Conservation (phyloP, 495 filamentous ascomycete genomes). For the Aspergillus wentii region DNA sequence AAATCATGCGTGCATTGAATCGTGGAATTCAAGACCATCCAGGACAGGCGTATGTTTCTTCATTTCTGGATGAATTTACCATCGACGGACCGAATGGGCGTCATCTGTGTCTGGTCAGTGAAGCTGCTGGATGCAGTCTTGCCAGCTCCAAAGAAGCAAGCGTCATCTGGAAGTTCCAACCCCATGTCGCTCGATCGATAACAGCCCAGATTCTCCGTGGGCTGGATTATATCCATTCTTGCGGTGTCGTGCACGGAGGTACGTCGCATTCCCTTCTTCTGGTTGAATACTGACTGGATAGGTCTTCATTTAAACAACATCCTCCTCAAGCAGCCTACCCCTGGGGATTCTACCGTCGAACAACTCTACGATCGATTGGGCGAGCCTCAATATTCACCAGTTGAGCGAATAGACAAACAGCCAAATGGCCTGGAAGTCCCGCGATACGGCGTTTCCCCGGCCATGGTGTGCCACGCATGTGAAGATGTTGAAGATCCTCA, state of each 20-base stretch:
- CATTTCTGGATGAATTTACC: not conserved
- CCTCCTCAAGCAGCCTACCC: not conserved
- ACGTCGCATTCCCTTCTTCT: too few species aligned
- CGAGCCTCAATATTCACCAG: conserved; percentile 1
- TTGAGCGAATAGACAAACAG: conserved; percentile 1
- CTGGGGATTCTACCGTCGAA: not conserved
- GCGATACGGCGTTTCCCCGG: conserved; percentile 3
- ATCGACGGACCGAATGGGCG: not conserved
- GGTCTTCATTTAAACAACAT: conserved; percentile 8
- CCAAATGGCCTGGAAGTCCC: conserved; percentile 2
- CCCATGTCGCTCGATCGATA: not conserved
- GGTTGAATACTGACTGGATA: too few species aligned
- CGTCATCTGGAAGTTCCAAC: not conserved
- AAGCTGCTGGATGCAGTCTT: not conserved
- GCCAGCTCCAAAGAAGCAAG: not conserved
- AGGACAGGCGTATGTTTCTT: not conserved
- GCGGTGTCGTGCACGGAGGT: not conserved
- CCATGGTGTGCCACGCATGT: conserved; percentile 1
- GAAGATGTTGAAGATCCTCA: conserved; percentile 5
- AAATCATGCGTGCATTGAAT: not conserved
- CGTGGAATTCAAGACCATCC: not conserved
- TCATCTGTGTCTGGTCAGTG: not conserved
- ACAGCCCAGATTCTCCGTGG: not conserved
- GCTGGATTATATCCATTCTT: not conserved
- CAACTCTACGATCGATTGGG: conserved; percentile 4